Evolutionary conservation across 1,284 basidiomycete genomes (phyloP), one percentile per base, ranked within the genome.

Genomic region (Volvariella surrecta): DNA sequence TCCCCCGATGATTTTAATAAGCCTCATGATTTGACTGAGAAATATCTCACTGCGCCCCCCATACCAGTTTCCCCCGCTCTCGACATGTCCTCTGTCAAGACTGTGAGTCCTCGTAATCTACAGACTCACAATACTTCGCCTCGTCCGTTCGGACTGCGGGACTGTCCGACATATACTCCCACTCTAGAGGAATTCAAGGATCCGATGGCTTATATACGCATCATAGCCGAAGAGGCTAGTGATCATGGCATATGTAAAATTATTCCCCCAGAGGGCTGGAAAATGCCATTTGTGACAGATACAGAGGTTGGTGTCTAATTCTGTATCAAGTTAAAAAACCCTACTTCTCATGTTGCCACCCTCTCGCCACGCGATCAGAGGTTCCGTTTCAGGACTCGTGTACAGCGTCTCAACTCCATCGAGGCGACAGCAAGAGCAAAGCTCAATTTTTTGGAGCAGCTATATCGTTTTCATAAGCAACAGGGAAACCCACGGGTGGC

Each of bases 381-480:
- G 47, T 94, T 93, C 66, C 86, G 89, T 50, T 99, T 99, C 70
- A 92, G 89, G 64, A 99, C 95, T 40, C 82, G 96, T 41, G 69
- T 98, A 40, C 94, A 98, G 67, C 81, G 88, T 45, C 75, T 99
- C 56, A 98, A 98, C 63, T 93, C 91, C 51, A 92, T 99, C 53
- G 95, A 97, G 66, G 96, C 96, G 11, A 90, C 93, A 41, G 94
- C 93, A 42, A 76, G 96, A 51, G 95, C 95, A 35, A 95, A 96
- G 62, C 71, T 97, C 60, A 98, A 97, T 70, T 99, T 97, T 64
- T 68, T 96, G 52, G 95, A 99, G 63, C 93, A 97, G 63, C 76
- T 99, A 32, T 94, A 94, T 66, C 85, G 88, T 52, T 94, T 83
- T 60, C 88, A 93, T 66, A 83, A 82, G 59, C 89, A 93, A 60